Evolutionary conservation across 306 rosid species (phyloP), one percentile per base, ranked within the genome.

Genomic region (Hylodesmum podocarpum): DNA sequence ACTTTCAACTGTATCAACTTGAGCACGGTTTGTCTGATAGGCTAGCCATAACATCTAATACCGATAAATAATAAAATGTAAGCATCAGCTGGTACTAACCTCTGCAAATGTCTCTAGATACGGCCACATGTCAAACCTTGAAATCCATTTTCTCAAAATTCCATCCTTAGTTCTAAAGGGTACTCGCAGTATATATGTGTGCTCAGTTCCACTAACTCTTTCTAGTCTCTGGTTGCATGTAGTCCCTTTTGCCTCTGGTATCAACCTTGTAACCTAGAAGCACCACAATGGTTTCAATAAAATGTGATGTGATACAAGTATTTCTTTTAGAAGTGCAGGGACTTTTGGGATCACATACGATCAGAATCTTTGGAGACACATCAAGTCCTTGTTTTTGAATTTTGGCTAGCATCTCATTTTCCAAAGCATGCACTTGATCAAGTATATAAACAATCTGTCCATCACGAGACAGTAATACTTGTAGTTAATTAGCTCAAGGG

Each of bases 51-150:
- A 51, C 19, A 41, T 13, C 49, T 6, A 65, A 51, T 51, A 4
- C 55, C 15, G 39, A 66, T 18, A 27, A 66, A 27, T 12, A 37
- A 28, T 9, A 36, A 75, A 57, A 33, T 11, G n/a, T 65, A 40
- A 34, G 58, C 28, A 53, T 51, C 44, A 50, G 3, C 31, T 54
- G 28, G 18, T 31, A 43, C 36, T 55, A 12, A 89, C 94, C 89
- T 87, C 88, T 15, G 92, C 89, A 89, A 87, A 91, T 72, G 89
- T 81, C 91, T 89, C 93, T 36, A 90, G 87, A 78, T 86, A 90
- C 49, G 96, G 96, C 96, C 93, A 90, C 54, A 89, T 87, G 33
- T 91, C 97, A 87, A 91, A 91, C 82, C 89, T 89, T 75, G 94
- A 87, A 66, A 91, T 89, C 94, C 97, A 91, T 85, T 91, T 86